Base-by-base conservation (phyloP, 2,329 filamentous ascomycete species). In the Hypoxylon sp. region DNA sequence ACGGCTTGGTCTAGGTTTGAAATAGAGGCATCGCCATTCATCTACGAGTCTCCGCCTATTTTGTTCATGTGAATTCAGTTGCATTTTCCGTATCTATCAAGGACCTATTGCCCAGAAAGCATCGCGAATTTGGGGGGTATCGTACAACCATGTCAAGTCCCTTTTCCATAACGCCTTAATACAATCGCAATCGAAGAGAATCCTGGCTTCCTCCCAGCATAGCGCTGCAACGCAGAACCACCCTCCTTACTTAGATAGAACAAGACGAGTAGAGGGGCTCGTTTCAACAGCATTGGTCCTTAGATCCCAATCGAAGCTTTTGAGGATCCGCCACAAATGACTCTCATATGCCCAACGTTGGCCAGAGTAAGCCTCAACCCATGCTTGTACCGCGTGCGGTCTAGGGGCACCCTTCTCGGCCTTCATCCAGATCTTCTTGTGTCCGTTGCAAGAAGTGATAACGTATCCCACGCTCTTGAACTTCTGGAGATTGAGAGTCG, bases 251-350 rank as follows among this genome's bases (percentile, higher is more conserved):
- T 52, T 27, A n/a, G 76, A 77, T 2, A 80, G 70, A 32, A 80
- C 71, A 29, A 84, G 80, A 6, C 82, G 78, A 21, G 84, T 73
- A 1, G 80, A 88, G 51, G 86, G 82, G 65, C 81, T 83, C 17
- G 91, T 93, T 81, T 94, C 91, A 72, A 94, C 80, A 5, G 88
- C 90, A 42, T 84, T 84, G 55, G 83, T 84, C 62, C 88, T 81
- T 51, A 92, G 72, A 79, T 94, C 87, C 92, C 92, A 94, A 0
- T 91, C 91, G 67, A 63, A 82, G 83, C 77, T 75, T 79, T 72
- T 69, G 37, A 80, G 76, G 78, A 79, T 17, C 3, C 19, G 2
- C n/a, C 31, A 3, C 11, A 10, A 8, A 42, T 27, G 3, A 19
- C 5, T 3, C n/a, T 42, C 44, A n/a, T 13, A 24, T 47, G 55